Base-by-base conservation (phyloP, 2,329 filamentous ascomycete species). In the Pezicula carpinea region DNA sequence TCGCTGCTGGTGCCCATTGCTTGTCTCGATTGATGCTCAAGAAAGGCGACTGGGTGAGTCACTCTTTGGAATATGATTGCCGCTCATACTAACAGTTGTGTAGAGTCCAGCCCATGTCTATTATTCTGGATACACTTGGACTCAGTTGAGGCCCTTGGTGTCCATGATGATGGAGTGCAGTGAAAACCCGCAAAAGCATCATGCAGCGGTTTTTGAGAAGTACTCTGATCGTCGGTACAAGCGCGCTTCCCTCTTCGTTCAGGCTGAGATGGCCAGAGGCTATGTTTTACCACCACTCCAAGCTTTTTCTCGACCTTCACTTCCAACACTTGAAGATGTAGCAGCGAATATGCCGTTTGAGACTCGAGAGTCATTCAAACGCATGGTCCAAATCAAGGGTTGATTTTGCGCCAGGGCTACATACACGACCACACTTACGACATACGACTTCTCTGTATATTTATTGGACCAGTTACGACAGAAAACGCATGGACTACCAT, bases 51-150 rank as follows among this genome's bases (percentile, higher is more conserved):
- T 99, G 93, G 93, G 89, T 95, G 82, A 69, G 87, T 74, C 26
- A 14, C 34, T 5, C 18, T 36, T 13, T 17, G 40, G 13, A 11
- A 34, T 31, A 19, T 35, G 2, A 11, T 29, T 39, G 3, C 6
- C 31, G 4, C 26, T 34, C 43, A 3, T 31, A 39, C 54, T 60
- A 49, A 59, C 40, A 14, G 11, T 15, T 46, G 41, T 45, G 39
- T 46, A 95, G 89, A 84, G 85, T 50, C 80, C 82, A 52, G 80
- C 85, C 15, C 93, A 99, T 63, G 84, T 93, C 31, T 84, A 95
- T 69, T 97, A 95, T 70, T 95, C 92, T 31, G 89, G 89, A 45
- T 97, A 99, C 71, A 96, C 91, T 2, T 90, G 87, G 70, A 70
- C 74, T 39, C 93, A 99, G 67, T 74, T 99, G 47, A 83, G 83